These are phyloP conservation scores for Teratosphaeria nubilosa DNA, from an alignment of 2,329 filamentous ascomycete species.

Conservation along the genomic window DNA sequence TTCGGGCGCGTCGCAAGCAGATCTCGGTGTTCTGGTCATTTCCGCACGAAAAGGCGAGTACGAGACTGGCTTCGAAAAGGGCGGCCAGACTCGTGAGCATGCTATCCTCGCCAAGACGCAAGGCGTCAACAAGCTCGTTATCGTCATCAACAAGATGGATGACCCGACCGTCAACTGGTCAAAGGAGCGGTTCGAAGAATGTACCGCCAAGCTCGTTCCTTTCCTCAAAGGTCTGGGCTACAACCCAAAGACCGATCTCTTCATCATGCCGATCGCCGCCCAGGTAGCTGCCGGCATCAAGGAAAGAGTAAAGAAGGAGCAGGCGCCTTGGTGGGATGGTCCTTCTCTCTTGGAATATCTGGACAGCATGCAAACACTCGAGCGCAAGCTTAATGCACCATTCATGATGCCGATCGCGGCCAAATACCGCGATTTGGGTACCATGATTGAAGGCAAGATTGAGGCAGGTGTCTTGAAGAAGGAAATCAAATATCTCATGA, in stretches of 20 bases:
- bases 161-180: slow-evolving; percentile 95
- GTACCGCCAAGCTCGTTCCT: slow-evolving; percentile 72
- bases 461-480: slow-evolving; percentile 93
- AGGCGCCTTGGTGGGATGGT: slow-evolving; percentile 75
- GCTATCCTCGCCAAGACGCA: slow-evolving; percentile 97
- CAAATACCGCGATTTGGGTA: slow-evolving; percentile 96
- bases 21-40: slow-evolving; percentile 91
- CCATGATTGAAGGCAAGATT: slow-evolving; percentile 94
- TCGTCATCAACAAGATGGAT: slow-evolving; percentile 99
- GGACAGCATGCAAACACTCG: slow-evolving; percentile 83
- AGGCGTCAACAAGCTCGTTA: slow-evolving; percentile 90
- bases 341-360: slow-evolving; percentile 91
- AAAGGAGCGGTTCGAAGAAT: slow-evolving; percentile 85
- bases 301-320: slow-evolving; percentile 65
- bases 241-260: slow-evolving; percentile 85
- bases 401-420: slow-evolving; percentile 98
- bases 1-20: slow-evolving; percentile 63
- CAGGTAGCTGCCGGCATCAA: slow-evolving; percentile 82
- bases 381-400: slow-evolving; percentile 91
- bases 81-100: slow-evolving; percentile 94
- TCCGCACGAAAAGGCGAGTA: slow-evolving; percentile 96
- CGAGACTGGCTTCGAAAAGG: slow-evolving; percentile 94
- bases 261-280: slow-evolving; percentile 93
- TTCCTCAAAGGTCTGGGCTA: slow-evolving; percentile 92
- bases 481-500: slow-evolving; percentile 75